phyloP scores from a whole-genome alignment of 768 basidiomycete species.

The Auriscalpium microsporum region DNA sequence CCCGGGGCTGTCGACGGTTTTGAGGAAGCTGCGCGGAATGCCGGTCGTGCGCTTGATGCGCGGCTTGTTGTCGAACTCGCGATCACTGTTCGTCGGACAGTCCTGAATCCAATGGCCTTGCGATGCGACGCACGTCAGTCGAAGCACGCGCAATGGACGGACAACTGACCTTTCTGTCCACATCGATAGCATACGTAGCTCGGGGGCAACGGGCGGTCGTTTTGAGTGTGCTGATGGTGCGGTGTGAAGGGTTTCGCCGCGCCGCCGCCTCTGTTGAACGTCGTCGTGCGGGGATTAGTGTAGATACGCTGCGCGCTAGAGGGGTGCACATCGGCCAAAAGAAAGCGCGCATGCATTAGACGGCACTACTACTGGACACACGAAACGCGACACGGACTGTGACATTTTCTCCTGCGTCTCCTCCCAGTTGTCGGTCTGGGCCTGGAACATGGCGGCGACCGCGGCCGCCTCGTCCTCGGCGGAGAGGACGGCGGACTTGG shows the following conservation, averaged over 20 bases:
- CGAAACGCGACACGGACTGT: conserved; percentile 78
- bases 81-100: conserved; percentile 95
- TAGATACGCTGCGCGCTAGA: conserved; percentile 62
- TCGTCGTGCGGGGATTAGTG: conserved; percentile 56
- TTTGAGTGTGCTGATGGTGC: conserved; percentile 38
- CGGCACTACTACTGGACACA: conserved; percentile 55
- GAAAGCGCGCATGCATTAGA: conserved; percentile 59
- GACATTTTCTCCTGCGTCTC: conserved; percentile 99
- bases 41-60: conserved; percentile 97
- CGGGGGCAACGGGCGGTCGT: conserved; percentile 76
- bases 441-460: conserved; percentile 97
- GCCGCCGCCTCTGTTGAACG: conserved; percentile 40
- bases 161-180: conserved; percentile 79
- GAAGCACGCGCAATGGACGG: not conserved
- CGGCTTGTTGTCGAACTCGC: conserved; percentile 88
- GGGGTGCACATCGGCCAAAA: conserved; percentile 13
- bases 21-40: conserved; percentile 95
- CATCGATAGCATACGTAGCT: conserved; percentile 99
- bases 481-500: conserved; percentile 26
- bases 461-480: conserved; percentile 85
- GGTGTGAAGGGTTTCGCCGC: conserved; percentile 47
- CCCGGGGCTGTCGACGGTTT: conserved; percentile 85
- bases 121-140: conserved; percentile 2
- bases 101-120: conserved; percentile 99
- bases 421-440: conserved; percentile 92